These are phyloP conservation scores for Flaveria bidentis DNA, from an alignment of 129 eudicot species.

Conservation along the genomic window DNA sequence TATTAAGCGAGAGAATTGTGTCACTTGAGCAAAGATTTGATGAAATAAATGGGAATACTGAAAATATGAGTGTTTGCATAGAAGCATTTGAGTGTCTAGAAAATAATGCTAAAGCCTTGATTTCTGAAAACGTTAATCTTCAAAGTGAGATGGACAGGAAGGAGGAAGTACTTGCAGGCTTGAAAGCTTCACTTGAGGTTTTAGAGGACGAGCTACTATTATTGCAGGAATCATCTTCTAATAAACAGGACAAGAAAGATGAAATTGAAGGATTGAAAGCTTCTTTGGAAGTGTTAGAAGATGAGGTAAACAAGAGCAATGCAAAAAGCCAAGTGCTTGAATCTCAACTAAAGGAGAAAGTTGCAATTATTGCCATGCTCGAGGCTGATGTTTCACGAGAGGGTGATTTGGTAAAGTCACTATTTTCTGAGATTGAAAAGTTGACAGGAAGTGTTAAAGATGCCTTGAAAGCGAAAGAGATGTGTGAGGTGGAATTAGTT, in stretches of 20 bases:
- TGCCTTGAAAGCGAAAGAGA: constrained; percentile 49
- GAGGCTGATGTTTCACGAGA: constrained; percentile 56
- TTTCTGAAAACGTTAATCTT: constrained; percentile 43
- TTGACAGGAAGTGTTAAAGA: constrained; percentile 49
- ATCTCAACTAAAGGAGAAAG: constrained; percentile 62
- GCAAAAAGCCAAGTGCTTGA: constrained; percentile 54
- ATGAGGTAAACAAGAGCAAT: constrained; percentile 56
- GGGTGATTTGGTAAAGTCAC: constrained; percentile 39
- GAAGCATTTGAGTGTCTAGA: constrained; percentile 53
- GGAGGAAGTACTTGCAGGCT: constrained; percentile 72
- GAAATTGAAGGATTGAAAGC: constrained; percentile 56
- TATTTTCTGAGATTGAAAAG: constrained; percentile 44
- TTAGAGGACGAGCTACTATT: constrained; percentile 66
- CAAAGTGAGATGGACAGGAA: constrained; percentile 67
- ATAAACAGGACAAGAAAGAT: constrained; percentile 59
- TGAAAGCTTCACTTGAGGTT: constrained; percentile 14
- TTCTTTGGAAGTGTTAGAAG: constrained; percentile 50
- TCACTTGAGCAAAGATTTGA: constrained; percentile 42
- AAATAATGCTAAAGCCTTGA: constrained; percentile 43
- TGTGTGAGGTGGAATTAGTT: constrained; percentile 50
- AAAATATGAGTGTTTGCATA: constrained; percentile 31
- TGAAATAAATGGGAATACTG: constrained; percentile 41
- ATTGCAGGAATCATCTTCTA: constrained; percentile 82
- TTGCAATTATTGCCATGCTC: constrained; percentile 38
- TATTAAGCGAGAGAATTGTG: constrained; percentile 32